Evolutionary conservation across 2,329 filamentous ascomycete species (phyloP), one percentile per base, ranked within the genome.

Genomic region (Balansia obtecta): DNA sequence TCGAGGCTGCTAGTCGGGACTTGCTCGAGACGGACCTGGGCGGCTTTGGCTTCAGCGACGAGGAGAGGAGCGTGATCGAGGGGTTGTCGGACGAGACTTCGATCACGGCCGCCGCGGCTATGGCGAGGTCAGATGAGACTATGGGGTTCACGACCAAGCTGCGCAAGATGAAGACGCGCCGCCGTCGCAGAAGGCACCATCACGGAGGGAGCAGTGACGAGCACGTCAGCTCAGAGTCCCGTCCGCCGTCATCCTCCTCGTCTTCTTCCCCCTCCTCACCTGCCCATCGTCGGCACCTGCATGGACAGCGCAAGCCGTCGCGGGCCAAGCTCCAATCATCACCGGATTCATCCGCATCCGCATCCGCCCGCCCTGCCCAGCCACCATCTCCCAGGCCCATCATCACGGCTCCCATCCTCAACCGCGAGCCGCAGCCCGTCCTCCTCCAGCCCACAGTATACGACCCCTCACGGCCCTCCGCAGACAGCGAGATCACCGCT

Each of bases 391-490:
- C 64, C 30, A 56, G 61, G 15, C 54, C 66, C 41, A 56, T 66
- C 57, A 76, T 78, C 61, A 70, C 71, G 2, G 68, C 73, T 2
- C 77, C 76, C 18, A 73, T 78, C 49, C 68, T 77, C 42, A 61
- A 67, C 49, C 63, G 67, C n/a, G 67, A 70, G 27, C 72, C 73
- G 10, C 70, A 73, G 51, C 75, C 75, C 1, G 68, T 76, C 27
- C 68, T 82, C 4, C 68, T 82, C 9, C 77, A 77, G 57, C 76
- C 79, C 2, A 74, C 74, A 12, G 73, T 77, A 34, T 82, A 82
- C 60, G 69, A 79, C 55, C 75, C 77, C 38, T 55, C 55, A 27
- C 53, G 57, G 54, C 37, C 53, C 54, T 32, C 52, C 48, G 18
- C 52, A 49, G 67, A 74, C 54, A 69, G 70, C 51, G 71, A 73